Base-by-base conservation (phyloP, 192 early-diverging fungal species). In the Coemansia sp. region DNA sequence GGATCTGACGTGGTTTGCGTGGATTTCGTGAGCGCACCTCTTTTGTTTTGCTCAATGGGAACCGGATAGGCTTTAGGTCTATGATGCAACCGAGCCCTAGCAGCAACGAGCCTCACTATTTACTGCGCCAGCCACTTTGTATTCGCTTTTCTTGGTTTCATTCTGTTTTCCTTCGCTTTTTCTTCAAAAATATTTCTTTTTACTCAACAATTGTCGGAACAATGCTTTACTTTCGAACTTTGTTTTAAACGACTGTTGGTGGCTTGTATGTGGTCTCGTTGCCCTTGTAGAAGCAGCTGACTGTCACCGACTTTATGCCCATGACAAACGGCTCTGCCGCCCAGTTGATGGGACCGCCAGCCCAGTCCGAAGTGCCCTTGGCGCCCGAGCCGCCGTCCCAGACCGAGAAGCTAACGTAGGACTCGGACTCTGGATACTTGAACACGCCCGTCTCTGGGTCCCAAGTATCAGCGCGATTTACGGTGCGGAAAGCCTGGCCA, bases 281-380 rank as follows among this genome's bases (percentile, higher is more conserved):
- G 11, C 82, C 72, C 48, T 84, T 84, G 34, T 61, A 75, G 66
- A 66, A 73, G 65, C 87, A 88, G 53, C 66, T 67, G 62, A 88
- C 64, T 35, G 69, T 68, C 12, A 88, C 68, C 16, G 73, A 86
- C 42, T 86, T 83, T 13, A 88, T 65, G 23, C 33, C 73, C 75
- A 83, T 77, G 55, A 69, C 77, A 58, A 84, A 88, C 2, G 70
- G 76, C 11, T 12, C 48, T 5, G 48, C 48, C 25, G 25, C 48
- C 88, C 88, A 90, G 70, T 88, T 72, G 52, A 85, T 84, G n/a
- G 71, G 50, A 10, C 86, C 86, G 34, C 88, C 88, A 11, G 88
- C 88, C 87, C 87, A 90, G 28, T 79, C 79, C 0, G 65, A 28
- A 0, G 88, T 89, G 20, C 86, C 86, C 63, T 65, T 59, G 0